Base-by-base conservation (phyloP, 225 moss, liverwort and hornwort species). In the Ulota crispa region DNA sequence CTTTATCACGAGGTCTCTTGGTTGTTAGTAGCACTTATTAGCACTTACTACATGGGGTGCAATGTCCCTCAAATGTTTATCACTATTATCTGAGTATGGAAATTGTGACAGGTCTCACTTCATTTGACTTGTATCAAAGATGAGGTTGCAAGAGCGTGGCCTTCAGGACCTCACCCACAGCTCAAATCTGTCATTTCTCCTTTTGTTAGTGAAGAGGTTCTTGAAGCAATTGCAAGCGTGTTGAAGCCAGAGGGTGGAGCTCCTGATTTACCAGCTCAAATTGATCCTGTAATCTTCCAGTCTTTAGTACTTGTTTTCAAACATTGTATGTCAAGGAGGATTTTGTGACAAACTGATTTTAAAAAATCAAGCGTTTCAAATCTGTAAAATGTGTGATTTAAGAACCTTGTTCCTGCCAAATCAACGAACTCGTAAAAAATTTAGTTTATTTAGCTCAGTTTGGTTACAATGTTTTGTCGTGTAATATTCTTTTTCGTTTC, bases 41-140 rank as follows among this genome's bases (percentile, higher is more conserved):
- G 66, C 31, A 67, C 4, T 70, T 27, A 32, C 47, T 60, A 36
- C n/a, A 65, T 72, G 11, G 26, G 39, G 50, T 84, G 61, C 34
- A n/a, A 61, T 36, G 39, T 37, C 14, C 7, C 54, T 60, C 18
- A 61, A n/a, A 64, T 50, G 41, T 41, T 62, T 64, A 2, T 11
- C 0, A 10, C 19, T 53, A 52, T 5, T 50, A 18, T 64, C 34
- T 81, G 18, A 64, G 59, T 68, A 72, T 79, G 72, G 57, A 67
- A 28, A 69, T 16, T 61, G 34, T 68, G 78, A 34, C 91, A 97
- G 96, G 89, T 93, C 32, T 97, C 97, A 64, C 89, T 97, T 85
- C 76, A 93, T 73, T 80, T 97, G 77, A 92, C 69, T 36, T 92
- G 85, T 79, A 84, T 97, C 36, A 97, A 95, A 78, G 92, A 97